phyloP scores from a whole-genome alignment of 1,284 basidiomycete species.

The Austroboletus niveus region DNA sequence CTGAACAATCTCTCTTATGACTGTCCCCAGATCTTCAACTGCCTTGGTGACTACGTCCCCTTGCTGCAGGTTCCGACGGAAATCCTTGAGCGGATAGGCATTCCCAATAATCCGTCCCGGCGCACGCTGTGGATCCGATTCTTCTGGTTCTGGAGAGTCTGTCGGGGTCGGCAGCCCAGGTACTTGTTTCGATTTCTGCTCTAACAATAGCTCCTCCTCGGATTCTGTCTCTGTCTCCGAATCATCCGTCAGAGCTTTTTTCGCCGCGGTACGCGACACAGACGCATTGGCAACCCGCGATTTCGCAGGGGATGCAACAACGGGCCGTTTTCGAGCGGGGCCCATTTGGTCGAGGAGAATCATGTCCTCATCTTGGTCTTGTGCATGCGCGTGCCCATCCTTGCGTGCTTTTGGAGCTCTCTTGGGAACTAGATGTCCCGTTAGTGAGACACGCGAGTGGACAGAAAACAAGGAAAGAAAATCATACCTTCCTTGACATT shows the following conservation, averaged over 20 bases:
- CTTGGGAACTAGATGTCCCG: conserved; percentile 50
- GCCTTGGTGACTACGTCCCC: conserved; percentile 83
- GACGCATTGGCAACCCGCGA: conserved; percentile 4
- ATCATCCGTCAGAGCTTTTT: conserved; percentile 29
- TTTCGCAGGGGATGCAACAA: background rate
- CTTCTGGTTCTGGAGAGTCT: conserved; percentile 43
- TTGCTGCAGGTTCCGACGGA: conserved; percentile 61
- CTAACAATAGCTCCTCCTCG: conserved; percentile 35
- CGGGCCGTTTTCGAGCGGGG: conserved; percentile 22
- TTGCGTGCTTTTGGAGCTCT: conserved; percentile 48
- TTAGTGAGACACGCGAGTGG: too few species aligned
- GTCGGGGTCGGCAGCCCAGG: conserved; percentile 46
- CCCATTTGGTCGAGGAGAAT: conserved; percentile 59
- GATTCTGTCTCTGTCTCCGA: conserved; percentile 48
- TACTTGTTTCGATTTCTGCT: conserved; percentile 16
- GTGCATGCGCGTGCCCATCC: conserved; percentile 57
- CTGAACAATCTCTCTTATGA: conserved; percentile 68
- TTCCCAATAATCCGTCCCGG: conserved; percentile 70
- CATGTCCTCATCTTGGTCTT: conserved; percentile 60
- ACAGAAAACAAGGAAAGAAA: background rate
- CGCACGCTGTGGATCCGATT: conserved; percentile 41
- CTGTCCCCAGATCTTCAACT: conserved; percentile 70
- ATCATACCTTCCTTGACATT: conserved; percentile 71
- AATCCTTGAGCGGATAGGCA: conserved; percentile 73
- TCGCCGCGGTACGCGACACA: conserved; percentile 24